A percentile compares a stretch with the other conserved stretches of the same genome.
Conservation (phyloP, 2,329 filamentous ascomycete genomes). For the Podosphaera aphanis region DNA sequence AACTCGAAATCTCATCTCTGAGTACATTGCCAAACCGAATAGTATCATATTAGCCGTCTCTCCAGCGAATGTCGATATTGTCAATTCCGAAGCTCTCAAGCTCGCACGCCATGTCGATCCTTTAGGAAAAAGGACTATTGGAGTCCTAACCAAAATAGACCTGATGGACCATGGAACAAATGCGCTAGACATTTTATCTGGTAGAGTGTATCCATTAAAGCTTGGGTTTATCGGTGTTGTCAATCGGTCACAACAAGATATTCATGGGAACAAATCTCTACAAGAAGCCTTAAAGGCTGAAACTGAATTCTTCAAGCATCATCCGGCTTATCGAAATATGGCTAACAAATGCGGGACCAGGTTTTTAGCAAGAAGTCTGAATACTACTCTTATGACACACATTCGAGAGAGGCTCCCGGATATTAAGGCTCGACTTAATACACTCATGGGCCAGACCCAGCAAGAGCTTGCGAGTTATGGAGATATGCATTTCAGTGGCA, state of each 20-base stretch:
- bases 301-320: conserved; percentile 86
- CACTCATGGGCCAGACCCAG: conserved; percentile 97
- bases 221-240: conserved; percentile 95
- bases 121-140: conserved; percentile 81
- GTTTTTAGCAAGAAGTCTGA: conserved; percentile 81
- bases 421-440: conserved; percentile 94
- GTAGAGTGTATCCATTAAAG: conserved; percentile 87
- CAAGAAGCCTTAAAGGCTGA: conserved; percentile 76
- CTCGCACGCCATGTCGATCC: conserved; percentile 92
- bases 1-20: conserved; percentile 82
- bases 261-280: conserved; percentile 86
- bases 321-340: conserved; percentile 94
- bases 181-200: conserved; percentile 89
- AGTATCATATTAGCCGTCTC: conserved; percentile 94
- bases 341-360: conserved; percentile 80
- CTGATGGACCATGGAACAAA: conserved; percentile 98
- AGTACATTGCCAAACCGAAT: conserved; percentile 98
- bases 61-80: conserved; percentile 89
- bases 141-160: conserved; percentile 89
- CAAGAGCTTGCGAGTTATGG: conserved; percentile 96
- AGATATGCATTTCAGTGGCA: conserved; percentile 91
- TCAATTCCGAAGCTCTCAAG: conserved; percentile 94
- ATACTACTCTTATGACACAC: conserved; percentile 84
- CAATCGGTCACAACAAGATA: conserved; percentile 94
- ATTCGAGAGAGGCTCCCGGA: conserved; percentile 90